phyloP scores from a whole-genome alignment of 2,329 filamentous ascomycete genomes.

The Phyllosticta citrichinensis region DNA sequence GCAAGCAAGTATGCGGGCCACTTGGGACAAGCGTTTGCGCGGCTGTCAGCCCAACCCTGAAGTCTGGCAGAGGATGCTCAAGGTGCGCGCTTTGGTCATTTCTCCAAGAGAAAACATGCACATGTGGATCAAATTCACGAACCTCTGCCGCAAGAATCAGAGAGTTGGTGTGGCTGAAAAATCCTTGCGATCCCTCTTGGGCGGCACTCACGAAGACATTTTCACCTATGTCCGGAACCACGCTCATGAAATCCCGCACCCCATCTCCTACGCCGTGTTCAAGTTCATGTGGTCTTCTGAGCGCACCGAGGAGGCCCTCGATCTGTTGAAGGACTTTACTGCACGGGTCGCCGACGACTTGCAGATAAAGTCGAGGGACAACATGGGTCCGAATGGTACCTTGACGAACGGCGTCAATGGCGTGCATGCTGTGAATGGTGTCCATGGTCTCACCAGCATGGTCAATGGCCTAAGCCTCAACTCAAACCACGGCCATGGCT shows the following conservation, averaged over 20 bases:
- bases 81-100: slow-evolving; percentile 85
- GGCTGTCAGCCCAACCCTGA: slow-evolving; percentile 96
- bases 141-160: slow-evolving; percentile 91
- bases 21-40: slow-evolving; percentile 91
- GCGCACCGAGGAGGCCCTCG: slow-evolving; percentile 34
- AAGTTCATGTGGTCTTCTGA: slow-evolving; percentile 88
- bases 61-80: slow-evolving; percentile 97
- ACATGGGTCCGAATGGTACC: slow-evolving; percentile 26
- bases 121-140: slow-evolving; percentile 99
- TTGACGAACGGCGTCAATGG: slow-evolving; percentile 36
- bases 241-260: slow-evolving; percentile 49
- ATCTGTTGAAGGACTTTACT: slow-evolving; percentile 54
- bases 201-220: slow-evolving; percentile 49
- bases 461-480: slow-evolving; percentile 43
- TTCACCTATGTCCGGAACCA: slow-evolving; percentile 26
- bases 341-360: slow-evolving; percentile 50
- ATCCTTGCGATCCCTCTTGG: slow-evolving; percentile 83
- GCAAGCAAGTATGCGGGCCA: slow-evolving; percentile 80
- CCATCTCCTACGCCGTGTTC: slow-evolving; percentile 90
- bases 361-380: slow-evolving; percentile 25
- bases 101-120: slow-evolving; percentile 87
- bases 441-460: slow-evolving; percentile 30
- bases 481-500: slow-evolving; percentile 17
- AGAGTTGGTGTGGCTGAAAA: slow-evolving; percentile 93
- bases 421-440: slow-evolving; percentile 36